Percentiles rank a stretch among this genome's conserved stretches.
These are phyloP conservation scores for Tubosaeta sp. DNA, from an alignment of 768 basidiomycete species.

Conservation along the genomic window DNA sequence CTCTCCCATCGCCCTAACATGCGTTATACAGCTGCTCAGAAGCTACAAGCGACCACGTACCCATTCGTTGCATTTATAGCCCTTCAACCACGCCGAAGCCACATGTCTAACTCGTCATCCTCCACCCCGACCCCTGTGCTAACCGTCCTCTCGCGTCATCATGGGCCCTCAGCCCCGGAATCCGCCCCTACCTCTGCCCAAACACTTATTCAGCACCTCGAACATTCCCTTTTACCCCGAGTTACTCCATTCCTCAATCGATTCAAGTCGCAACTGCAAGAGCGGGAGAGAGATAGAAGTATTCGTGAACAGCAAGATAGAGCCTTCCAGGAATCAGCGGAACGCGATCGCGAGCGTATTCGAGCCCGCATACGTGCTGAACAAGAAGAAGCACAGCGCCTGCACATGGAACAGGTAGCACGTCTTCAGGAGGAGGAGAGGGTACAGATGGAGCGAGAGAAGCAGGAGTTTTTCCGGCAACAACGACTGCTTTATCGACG, in stretches of 20 bases:
- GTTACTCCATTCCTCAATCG: constrained; percentile 70
- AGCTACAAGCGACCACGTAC: constrained; percentile 84
- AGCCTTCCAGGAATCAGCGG: constrained; percentile 64
- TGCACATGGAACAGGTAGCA: constrained; percentile 27
- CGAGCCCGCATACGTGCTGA: constrained; percentile 50
- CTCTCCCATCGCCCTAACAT: not conserved
- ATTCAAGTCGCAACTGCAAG: constrained; percentile 49
- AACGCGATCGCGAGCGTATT: constrained; percentile 66
- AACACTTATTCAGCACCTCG: constrained; percentile 62
- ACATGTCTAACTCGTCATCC: constrained; percentile 30
- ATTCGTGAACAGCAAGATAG: constrained; percentile 80
- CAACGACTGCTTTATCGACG: constrained; percentile 51
- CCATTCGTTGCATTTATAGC: constrained; percentile 92
- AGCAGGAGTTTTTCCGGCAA: constrained; percentile 32
- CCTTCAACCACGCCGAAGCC: constrained; percentile 66
- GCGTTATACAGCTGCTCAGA: constrained; percentile 47
- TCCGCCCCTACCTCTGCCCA: constrained; percentile 57
- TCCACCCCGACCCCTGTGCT: constrained; percentile 46
- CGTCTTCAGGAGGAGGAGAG: constrained; percentile 32
- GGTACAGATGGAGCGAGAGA: constrained; percentile 36
- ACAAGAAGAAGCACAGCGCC: constrained; percentile 32
- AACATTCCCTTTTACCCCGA: constrained; percentile 72
- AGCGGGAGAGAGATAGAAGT: constrained; percentile 48
- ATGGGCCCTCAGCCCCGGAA: constrained; percentile 54
- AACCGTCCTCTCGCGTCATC: constrained; percentile 82